Percentiles rank a stretch among this genome's conserved stretches.
Conservation (phyloP, 768 basidiomycete species). For the Candolleomyces eurysporus region DNA sequence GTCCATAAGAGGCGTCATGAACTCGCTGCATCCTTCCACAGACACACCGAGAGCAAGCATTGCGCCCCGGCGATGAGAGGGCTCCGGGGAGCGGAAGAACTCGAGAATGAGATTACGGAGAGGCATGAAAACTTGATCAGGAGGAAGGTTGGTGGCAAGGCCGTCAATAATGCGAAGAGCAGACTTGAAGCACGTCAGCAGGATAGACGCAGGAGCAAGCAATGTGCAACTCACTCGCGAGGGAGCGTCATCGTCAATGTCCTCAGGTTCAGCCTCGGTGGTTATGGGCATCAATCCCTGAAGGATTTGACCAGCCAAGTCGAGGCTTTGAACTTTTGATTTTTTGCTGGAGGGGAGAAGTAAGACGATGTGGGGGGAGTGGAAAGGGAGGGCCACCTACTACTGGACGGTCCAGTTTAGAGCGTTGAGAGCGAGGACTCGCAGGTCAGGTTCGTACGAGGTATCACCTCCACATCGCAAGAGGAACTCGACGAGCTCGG, state of each 20-base stretch:
- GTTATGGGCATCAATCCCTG: slow-evolving; percentile 93
- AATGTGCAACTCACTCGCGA: slow-evolving; percentile 65
- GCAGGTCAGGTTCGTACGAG: slow-evolving; percentile 71
- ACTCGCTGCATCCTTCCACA: slow-evolving; percentile 98
- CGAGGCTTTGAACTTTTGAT: slow-evolving; percentile 85
- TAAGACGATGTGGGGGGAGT: neutral
- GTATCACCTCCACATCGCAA: slow-evolving; percentile 80
- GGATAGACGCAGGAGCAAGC: neutral
- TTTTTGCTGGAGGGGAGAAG: slow-evolving; percentile 71
- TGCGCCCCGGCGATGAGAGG: slow-evolving; percentile 82
- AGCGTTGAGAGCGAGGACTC: slow-evolving; percentile 88
- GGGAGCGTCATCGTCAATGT: slow-evolving; percentile 90
- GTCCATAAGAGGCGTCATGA: slow-evolving; percentile 88
- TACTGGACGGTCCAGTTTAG: slow-evolving; percentile 98
- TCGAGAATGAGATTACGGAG: slow-evolving; percentile 79
- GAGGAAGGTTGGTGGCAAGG: slow-evolving; percentile 89
- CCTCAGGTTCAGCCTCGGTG: slow-evolving; percentile 91
- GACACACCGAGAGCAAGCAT: slow-evolving; percentile 94
- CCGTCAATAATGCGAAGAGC: slow-evolving; percentile 94
- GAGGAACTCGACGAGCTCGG: slow-evolving; percentile 86
- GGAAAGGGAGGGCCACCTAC: slow-evolving; percentile 38
- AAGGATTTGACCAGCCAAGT: slow-evolving; percentile 81
- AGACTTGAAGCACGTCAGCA: slow-evolving; percentile 47
- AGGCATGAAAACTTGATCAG: slow-evolving; percentile 93
- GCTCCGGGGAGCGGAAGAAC: slow-evolving; percentile 81